phyloP scores from a whole-genome alignment of 2,329 filamentous ascomycete species.

The Cryphonectria japonica region DNA sequence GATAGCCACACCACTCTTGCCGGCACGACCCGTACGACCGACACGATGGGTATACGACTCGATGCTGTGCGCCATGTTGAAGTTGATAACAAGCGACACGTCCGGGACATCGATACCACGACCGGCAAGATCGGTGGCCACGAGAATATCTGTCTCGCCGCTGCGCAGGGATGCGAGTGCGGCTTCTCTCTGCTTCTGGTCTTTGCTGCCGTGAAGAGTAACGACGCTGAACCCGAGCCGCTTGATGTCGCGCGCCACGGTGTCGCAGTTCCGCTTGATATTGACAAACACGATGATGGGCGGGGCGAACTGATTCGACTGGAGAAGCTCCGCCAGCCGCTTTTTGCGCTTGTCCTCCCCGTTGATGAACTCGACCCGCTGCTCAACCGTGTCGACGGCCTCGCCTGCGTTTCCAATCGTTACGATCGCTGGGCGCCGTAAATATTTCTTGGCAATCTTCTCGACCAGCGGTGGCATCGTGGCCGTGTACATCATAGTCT shows the following conservation, averaged over 20 bases:
- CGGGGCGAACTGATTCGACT: slow-evolving; percentile 76
- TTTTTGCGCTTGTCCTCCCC: slow-evolving; percentile 98
- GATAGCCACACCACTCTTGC: slow-evolving; percentile 94
- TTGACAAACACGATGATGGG: slow-evolving; percentile 99
- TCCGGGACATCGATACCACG: slow-evolving; percentile 98
- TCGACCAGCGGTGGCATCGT: slow-evolving; percentile 95
- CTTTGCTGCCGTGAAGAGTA: slow-evolving; percentile 93
- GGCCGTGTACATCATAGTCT: slow-evolving; percentile 99
- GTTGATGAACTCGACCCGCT: slow-evolving; percentile 87
- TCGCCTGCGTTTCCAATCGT: slow-evolving; percentile 94
- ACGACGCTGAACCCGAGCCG: slow-evolving; percentile 88
- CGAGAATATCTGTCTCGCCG: slow-evolving; percentile 82
- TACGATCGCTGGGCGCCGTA: slow-evolving; percentile 88
- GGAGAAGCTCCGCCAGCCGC: slow-evolving; percentile 87
- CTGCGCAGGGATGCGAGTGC: slow-evolving; percentile 83
- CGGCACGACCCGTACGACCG: slow-evolving; percentile 94
- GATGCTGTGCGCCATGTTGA: slow-evolving; percentile 95
- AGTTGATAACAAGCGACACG: slow-evolving; percentile 93
- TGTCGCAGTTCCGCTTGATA: slow-evolving; percentile 96
- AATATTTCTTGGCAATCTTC: slow-evolving; percentile 94
- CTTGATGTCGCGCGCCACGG: slow-evolving; percentile 91
- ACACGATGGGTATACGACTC: slow-evolving; percentile 97
- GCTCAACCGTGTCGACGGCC: slow-evolving; percentile 96
- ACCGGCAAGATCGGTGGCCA: slow-evolving; percentile 93
- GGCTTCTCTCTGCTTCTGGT: slow-evolving; percentile 95